Evolutionary conservation across 2,329 filamentous ascomycete genomes (phyloP), one percentile per base, ranked within the genome.

Genomic region (Apiospora kogelbergensis): DNA sequence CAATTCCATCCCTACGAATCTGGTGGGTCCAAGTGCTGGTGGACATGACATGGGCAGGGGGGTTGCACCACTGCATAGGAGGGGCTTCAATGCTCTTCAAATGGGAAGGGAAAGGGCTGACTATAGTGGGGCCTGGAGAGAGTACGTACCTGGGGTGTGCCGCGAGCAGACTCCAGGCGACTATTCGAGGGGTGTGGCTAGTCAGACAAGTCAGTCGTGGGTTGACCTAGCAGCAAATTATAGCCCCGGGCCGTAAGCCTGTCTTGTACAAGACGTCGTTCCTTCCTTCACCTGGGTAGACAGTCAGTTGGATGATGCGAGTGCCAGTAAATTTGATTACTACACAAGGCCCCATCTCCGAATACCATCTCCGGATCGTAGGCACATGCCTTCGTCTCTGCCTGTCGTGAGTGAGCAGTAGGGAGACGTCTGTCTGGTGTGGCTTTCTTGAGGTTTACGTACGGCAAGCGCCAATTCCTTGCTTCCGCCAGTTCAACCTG

Each of bases 31-130:
- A n/a, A 33, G 24, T 30, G 13, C 20, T 30, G 17, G 40, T 41
- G 40, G 48, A 6, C 26, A 57, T 57, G 26, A 22, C 33, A 41
- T 3, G 42, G 17, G 15, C 20, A 15, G 42, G 53, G 26, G 48
- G 53, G 48, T 33, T 57, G 26, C 48, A 37, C 26, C 26, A 30
- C 48, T 57, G 48, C 48, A 57, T 15, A 60, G 30, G 53, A 60
- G 53, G 53, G 53, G 53, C 30, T 60, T 37, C 53, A 60, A 60
- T 60, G 53, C 53, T 60, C 53, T 37, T 30, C 53, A 60, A 60
- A 37, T 30, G n/a, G 46, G 46, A 33, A 42, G 11, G 13, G 53
- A 37, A 60, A 60, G 53, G 53, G 53, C 53, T 60, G 53, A 11
- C 30, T n/a, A 5, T 37, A 10, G 53, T 60, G 53, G 53, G 53